Evolutionary conservation across 305 asterid species (phyloP), one percentile per base, ranked within the genome.

Genomic region (Stenogyne calaminthoides): DNA sequence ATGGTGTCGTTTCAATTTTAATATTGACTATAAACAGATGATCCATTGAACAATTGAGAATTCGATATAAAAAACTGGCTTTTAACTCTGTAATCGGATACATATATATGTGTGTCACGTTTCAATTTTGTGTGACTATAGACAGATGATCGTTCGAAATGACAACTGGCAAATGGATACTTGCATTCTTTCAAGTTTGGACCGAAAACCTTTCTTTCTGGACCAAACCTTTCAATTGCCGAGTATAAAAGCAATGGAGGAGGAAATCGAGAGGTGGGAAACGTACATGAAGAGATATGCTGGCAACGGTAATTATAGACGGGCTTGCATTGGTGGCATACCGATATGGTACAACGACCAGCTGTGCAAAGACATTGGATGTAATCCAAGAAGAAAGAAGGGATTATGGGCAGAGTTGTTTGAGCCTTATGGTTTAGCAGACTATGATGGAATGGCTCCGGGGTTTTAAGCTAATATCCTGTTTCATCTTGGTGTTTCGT

Each of bases 91-190:
- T n/a, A n/a, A n/a, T n/a, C n/a, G n/a, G n/a, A n/a, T n/a, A 6
- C 5, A 1, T 25, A 22, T 22, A 2, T 3, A 25, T 2, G 3
- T 25, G 3, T 25, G 29, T 25, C 29, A 44, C 16, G 12, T 44
- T 3, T 4, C 3, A 14, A 10, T 6, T 60, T 6, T 42, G 9
- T 27, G 67, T 5, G 16, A 10, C 55, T 76, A 44, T 86, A 87
- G 97, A 77, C 90, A 89, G 64, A 78, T 85, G 69, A 82, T 91
- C 75, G 88, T 80, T 84, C 95, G 89, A 63, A 86, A 89, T 61
- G 96, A 37, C 92, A 89, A 29, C 68, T 91, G 11, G 97, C 91
- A 0, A n/a, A n/a, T n/a, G n/a, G n/a, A n/a, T n/a, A 81, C 76
- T 77, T 92, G 0, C 92, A 88, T 58, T 34, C 51, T 84, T 1